Evolutionary conservation across 2,329 filamentous ascomycete genomes (phyloP), one percentile per base, ranked within the genome.

Genomic region (Fusarium agapanthi): DNA sequence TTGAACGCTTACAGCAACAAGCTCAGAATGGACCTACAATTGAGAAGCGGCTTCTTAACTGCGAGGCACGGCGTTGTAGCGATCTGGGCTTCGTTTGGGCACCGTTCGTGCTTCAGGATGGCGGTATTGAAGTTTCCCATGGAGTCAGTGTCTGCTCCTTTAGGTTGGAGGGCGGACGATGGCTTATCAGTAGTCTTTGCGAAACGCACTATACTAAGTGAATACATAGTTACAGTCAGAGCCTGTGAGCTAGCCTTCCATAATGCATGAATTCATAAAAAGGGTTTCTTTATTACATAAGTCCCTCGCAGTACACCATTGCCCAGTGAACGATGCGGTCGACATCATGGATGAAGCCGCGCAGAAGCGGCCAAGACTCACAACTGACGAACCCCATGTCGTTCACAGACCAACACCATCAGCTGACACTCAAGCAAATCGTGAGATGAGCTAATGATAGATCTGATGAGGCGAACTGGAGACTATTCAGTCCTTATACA

Each of bases 1-100:
- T 57, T 4, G n/a, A 57, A 22, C 22, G 14, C 1, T 7, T 61
- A 3, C 7, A n/a, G 20, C 13, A 11, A 4, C 12, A 28, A 18
- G n/a, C 41, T 14, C 22, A 47, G 41, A 28, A 3, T 18, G n/a
- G 7, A 15, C 16, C 22, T 9, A 6, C 8, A 4, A 7, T 8
- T 10, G 50, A 61, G 41, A 40, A 61, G 41, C 30, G 13, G 13
- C 28, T 61, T 11, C 34, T 38, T 12, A 1, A 47, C 13, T 40
- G 26, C 7, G 41, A 61, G 26, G 10, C 2, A 11, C 34, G 50
- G 13, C 34, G 59, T 28, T 61, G 41, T 7, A 4, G 50, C 6
- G 34, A 57, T 22, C 22, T 61, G 7, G 13, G 15, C 13, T 61
- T 61, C 30, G 13, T 61, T 8, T 61, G 41, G 50, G 50, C 59